Conservation (phyloP, 2,329 filamentous ascomycete species). For the Sporothrix globosa region DNA sequence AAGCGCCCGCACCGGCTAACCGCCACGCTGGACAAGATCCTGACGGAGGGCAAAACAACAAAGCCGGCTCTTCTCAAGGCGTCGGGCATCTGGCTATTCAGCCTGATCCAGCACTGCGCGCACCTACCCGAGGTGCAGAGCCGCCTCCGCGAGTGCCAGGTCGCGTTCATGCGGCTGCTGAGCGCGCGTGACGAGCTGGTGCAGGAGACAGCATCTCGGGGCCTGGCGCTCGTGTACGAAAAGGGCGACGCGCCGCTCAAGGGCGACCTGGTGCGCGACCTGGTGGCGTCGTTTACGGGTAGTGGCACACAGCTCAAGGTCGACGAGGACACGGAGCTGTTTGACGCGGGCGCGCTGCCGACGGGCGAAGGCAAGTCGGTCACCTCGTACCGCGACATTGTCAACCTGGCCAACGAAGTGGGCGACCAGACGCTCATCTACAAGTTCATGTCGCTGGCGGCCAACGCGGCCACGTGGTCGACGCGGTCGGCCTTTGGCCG, state of each 20-base stretch:
- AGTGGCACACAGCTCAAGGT: conserved; percentile 76
- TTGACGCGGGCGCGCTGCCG: conserved; percentile 85
- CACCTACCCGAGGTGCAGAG: conserved; percentile 74
- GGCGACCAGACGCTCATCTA: conserved; percentile 96
- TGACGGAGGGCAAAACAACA: conserved; percentile 76
- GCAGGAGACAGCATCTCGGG: conserved; percentile 91
- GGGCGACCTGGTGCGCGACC: conserved; percentile 80
- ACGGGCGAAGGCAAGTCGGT: conserved; percentile 88
- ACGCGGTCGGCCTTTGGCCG: conserved; percentile 94
- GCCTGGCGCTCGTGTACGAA: conserved; percentile 90
- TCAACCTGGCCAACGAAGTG: conserved; percentile 92
- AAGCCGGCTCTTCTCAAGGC: conserved; percentile 91
- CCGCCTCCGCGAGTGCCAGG: conserved; percentile 76
- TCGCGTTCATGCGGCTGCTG: conserved; percentile 83
- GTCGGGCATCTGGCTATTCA: conserved; percentile 93
- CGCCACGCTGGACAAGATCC: conserved; percentile 69
- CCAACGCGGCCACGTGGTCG: conserved; percentile 95
- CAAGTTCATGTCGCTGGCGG: conserved; percentile 96
- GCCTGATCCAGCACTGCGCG: conserved; percentile 86
- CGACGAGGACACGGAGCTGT: conserved; percentile 86
- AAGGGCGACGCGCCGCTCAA: conserved; percentile 81
- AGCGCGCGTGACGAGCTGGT: conserved; percentile 90
- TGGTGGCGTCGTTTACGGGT: conserved; percentile 87
- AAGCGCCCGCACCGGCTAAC: conserved; percentile 51
- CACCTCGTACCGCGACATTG: conserved; percentile 97